A percentile compares a stretch with the other conserved stretches of the same genome.
Conservation (phyloP, 495 filamentous ascomycete genomes). For the Aspergillus incahuasiensis region DNA sequence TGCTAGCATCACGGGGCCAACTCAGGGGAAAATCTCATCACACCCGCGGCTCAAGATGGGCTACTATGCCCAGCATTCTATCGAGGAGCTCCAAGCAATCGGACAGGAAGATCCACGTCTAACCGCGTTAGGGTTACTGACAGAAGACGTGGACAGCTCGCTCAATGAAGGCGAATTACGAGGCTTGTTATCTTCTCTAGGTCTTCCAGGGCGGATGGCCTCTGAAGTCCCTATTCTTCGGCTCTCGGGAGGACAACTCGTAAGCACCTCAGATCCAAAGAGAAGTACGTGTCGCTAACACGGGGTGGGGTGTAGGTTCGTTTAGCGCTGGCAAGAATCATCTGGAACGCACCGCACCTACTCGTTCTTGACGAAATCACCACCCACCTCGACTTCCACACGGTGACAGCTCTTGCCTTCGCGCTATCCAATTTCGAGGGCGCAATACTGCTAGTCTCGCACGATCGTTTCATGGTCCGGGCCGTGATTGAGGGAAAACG, state of each 20-base stretch:
- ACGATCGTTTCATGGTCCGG: conserved; percentile 72
- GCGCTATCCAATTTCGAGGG: conserved; percentile 64
- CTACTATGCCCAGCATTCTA: conserved; percentile 74
- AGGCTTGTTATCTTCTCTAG: conserved; percentile 57
- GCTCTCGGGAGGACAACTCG: conserved; percentile 71
- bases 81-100: conserved; percentile 56
- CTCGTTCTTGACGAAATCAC: conserved; percentile 80
- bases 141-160: conserved; percentile 37
- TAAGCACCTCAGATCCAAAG: conserved; percentile 15
- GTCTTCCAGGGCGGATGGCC: conserved; percentile 59
- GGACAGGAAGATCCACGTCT: conserved; percentile 42
- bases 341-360: conserved; percentile 64
- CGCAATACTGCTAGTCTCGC: conserved; percentile 66
- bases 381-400: conserved; percentile 79
- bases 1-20: conserved; percentile 34
- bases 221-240: conserved; percentile 64
- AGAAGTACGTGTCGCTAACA: not conserved
- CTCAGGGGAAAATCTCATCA: conserved; percentile 50
- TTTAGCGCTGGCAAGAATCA: conserved; percentile 61
- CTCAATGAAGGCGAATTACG: conserved; percentile 60
- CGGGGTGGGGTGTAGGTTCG: conserved; percentile 49
- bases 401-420: conserved; percentile 61
- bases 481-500: conserved; percentile 62
- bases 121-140: conserved; percentile 59
- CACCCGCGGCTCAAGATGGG: conserved; percentile 65